Conservation (phyloP, 805 yeast species). For the Cyberlindnera mississippiensis region DNA sequence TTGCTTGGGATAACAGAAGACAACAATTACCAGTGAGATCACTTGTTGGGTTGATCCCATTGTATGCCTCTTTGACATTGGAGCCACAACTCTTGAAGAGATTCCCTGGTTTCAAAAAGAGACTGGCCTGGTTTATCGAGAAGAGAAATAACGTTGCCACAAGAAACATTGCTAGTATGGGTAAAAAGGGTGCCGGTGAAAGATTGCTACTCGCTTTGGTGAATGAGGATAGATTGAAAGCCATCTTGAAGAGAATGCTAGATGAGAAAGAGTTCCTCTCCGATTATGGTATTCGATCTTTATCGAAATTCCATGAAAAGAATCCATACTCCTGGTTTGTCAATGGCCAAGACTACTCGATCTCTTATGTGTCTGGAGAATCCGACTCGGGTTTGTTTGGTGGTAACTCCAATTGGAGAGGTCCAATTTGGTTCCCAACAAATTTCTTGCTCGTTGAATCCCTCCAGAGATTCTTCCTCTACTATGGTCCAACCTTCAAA, state of each 20-base stretch:
- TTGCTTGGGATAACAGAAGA: constrained; percentile 65
- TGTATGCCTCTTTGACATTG: constrained; percentile 82
- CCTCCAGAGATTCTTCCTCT: constrained; percentile 78
- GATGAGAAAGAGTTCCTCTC: constrained; percentile 86
- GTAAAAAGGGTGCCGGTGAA: constrained; percentile 70
- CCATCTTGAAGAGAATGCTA: constrained; percentile 74
- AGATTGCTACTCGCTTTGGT: constrained; percentile 77
- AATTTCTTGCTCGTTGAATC: constrained; percentile 84
- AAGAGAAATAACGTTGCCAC: constrained; percentile 66
- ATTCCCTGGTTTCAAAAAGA: constrained; percentile 77
- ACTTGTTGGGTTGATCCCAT: constrained; percentile 85
- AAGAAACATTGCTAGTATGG: constrained; percentile 85
- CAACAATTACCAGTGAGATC: constrained; percentile 82
- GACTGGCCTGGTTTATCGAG: constrained; percentile 80
- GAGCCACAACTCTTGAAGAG: constrained; percentile 77
- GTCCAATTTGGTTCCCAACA: constrained; percentile 96
- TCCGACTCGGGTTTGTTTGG: constrained; percentile 93
- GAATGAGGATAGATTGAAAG: constrained; percentile 68
- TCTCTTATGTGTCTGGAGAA: constrained; percentile 80
- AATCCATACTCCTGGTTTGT: constrained; percentile 84
- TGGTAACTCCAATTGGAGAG: constrained; percentile 96
- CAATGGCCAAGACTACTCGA: constrained; percentile 65
- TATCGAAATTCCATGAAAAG: constrained; percentile 80
- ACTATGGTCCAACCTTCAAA: constrained; percentile 81
- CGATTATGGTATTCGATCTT: constrained; percentile 79